Conservation (phyloP, 2,329 filamentous ascomycete genomes). For the Whalleya microplaca region DNA sequence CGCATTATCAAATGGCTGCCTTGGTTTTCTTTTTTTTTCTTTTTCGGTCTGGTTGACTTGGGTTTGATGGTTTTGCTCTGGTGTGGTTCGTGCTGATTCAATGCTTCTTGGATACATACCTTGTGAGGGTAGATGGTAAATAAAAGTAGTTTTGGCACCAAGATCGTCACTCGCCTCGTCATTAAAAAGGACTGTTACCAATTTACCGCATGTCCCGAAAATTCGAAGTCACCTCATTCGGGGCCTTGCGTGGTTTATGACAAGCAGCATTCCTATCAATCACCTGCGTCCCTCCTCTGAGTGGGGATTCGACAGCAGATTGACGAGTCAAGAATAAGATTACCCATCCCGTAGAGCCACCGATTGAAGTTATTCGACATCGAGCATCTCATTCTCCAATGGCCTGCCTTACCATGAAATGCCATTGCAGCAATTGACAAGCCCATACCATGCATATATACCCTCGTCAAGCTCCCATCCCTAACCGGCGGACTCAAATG, state of each 20-base stretch:
- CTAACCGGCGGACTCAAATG: no score
- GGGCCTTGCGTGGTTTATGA: conserved; percentile 23
- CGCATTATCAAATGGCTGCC: no score
- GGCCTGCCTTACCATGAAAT: conserved; percentile 11
- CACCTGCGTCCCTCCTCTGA: conserved; percentile 25
- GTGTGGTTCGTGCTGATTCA: background rate
- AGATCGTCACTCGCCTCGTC: conserved; percentile 13
- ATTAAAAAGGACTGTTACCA: conserved; percentile 3
- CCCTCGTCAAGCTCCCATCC: no score
- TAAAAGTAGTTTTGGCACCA: background rate
- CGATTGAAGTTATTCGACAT: conserved; percentile 22
- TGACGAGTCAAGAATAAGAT: conserved; percentile 12
- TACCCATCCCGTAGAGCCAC: conserved; percentile 23
- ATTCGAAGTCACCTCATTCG: conserved; percentile 27
- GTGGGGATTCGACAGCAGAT: conserved; percentile 18
- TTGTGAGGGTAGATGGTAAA: background rate
- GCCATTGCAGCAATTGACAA: conserved; percentile 10
- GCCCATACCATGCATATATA: background rate
- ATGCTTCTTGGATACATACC: background rate
- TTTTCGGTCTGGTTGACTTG: background rate
- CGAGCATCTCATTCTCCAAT: conserved; percentile 15
- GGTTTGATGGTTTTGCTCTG: background rate
- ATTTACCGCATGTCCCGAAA: conserved; percentile 25
- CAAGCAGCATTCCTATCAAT: conserved; percentile 30
- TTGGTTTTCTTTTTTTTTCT: background rate